Conservation (phyloP, 139 green algal species). For the Yamagishiella unicocca region DNA sequence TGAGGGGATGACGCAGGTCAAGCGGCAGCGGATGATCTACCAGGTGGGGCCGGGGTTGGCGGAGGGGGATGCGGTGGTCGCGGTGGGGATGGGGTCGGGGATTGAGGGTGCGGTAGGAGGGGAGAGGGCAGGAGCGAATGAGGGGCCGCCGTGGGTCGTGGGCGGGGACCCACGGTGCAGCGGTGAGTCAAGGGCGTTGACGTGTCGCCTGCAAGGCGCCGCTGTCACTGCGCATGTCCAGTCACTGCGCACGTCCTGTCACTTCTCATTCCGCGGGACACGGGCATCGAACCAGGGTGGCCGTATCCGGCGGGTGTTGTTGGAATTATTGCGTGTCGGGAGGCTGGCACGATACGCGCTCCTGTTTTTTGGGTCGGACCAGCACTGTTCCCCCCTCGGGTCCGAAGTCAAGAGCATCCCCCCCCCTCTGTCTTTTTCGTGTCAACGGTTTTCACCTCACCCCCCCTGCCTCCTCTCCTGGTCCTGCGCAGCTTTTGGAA, state of each 20-base stretch:
- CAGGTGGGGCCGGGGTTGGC: slow-evolving; percentile 18
- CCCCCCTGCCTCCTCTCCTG: neutral
- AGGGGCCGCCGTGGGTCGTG: too few relatives aligned
- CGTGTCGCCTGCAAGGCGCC: too few relatives aligned
- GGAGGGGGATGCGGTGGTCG: too few relatives aligned
- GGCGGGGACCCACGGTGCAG: too few relatives aligned
- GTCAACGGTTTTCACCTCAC: too few relatives aligned
- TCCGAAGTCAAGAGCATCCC: neutral
- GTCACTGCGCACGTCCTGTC: too few relatives aligned
- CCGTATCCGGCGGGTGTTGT: neutral
- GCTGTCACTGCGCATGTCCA: too few relatives aligned
- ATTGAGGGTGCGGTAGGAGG: neutral
- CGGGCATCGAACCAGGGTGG: too few relatives aligned
- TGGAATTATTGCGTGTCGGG: neutral
- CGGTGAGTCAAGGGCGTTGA: too few relatives aligned
- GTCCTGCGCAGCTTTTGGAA: slow-evolving; percentile 47
- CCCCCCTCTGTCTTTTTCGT: too few relatives aligned
- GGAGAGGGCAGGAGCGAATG: neutral
- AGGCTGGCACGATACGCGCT: neutral
- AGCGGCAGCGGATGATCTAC: slow-evolving; percentile 60
- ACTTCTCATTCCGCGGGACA: too few relatives aligned
- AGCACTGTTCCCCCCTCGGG: neutral
- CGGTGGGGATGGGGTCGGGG: neutral
- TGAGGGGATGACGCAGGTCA: slow-evolving; percentile 52
- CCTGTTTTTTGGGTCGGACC: neutral